Evolutionary conservation across 78 protist genomes (phyloP).

Genomic region (Dictyostelium brefeldianum): DNA sequence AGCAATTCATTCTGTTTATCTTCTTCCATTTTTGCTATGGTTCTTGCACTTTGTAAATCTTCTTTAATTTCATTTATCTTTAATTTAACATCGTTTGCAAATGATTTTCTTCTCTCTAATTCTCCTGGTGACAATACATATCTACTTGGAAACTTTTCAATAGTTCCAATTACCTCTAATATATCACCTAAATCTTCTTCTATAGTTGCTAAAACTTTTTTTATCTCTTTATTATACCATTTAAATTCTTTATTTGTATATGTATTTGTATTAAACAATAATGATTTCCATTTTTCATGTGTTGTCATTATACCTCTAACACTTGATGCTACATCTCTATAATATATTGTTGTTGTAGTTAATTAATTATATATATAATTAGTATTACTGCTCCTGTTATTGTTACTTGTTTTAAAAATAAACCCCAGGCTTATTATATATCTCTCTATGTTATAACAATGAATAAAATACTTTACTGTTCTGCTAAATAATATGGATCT

Average conservation of each 20-base stretch:
- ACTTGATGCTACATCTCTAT: conserved; percentile 42
- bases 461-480: not conserved
- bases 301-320: conserved; percentile 16
- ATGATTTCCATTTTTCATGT: conserved; percentile 53
- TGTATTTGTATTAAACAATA: conserved; percentile 49
- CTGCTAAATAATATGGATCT: conserved; percentile 54
- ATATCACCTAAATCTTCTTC: conserved; percentile 42
- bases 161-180: conserved; percentile 6
- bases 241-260: conserved; percentile 63
- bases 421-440: too few relatives aligned
- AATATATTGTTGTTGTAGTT: not conserved
- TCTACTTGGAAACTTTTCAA: conserved; percentile 48
- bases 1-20: conserved; percentile 52
- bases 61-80: conserved; percentile 20
- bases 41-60: conserved; percentile 9
- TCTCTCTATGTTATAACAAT: too few relatives aligned
- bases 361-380: too few relatives aligned
- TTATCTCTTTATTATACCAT: conserved; percentile 62
- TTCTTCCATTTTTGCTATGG: conserved; percentile 29
- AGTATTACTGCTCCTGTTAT: too few relatives aligned
- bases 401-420: too few relatives aligned
- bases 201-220: conserved; percentile 1
- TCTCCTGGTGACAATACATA: conserved; percentile 10
- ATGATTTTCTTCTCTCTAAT: conserved; percentile 50
- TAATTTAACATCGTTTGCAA: conserved; percentile 47